Conservation (phyloP, 192 early-diverging fungal species). For the Coemansia sp. region DNA sequence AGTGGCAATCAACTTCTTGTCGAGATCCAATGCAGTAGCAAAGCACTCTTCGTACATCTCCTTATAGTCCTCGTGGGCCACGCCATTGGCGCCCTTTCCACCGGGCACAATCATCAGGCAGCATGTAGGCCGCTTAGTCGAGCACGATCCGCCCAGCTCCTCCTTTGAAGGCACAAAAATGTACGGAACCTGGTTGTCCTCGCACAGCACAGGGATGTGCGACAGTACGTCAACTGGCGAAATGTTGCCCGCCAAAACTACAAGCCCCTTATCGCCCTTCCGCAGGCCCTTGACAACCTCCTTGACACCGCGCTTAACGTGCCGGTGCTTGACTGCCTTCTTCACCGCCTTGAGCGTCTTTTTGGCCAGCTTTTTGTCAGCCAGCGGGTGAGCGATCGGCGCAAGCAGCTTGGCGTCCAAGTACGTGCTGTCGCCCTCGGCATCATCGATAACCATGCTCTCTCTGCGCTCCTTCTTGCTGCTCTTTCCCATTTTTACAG, state of each 20-base stretch:
- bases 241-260: conserved; percentile 95
- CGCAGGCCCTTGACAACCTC: conserved; percentile 96
- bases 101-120: conserved; percentile 85
- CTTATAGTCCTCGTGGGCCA: conserved; percentile 79
- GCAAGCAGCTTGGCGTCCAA: conserved; percentile 27
- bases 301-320: conserved; percentile 93
- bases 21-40: conserved; percentile 75
- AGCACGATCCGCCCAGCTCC: conserved; percentile 87
- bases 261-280: conserved; percentile 93
- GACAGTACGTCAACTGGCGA: conserved; percentile 97
- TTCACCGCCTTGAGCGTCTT: conserved; percentile 54
- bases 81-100: conserved; percentile 69
- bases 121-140: conserved; percentile 94
- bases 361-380: conserved; percentile 53
- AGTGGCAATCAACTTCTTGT: conserved; percentile 62
- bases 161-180: conserved; percentile 94
- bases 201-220: conserved; percentile 96
- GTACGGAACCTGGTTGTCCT: conserved; percentile 93
- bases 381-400: conserved; percentile 52
- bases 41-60: conserved; percentile 83
- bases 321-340: conserved; percentile 80
- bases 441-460: conserved; percentile 32
- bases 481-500: conserved; percentile 75
- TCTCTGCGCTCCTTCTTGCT: conserved; percentile 61
- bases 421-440: conserved; percentile 31